Evolutionary conservation across 306 rosid genomes (phyloP), one percentile per base, ranked within the genome.

Genomic region (Prunus mongolica): DNA sequence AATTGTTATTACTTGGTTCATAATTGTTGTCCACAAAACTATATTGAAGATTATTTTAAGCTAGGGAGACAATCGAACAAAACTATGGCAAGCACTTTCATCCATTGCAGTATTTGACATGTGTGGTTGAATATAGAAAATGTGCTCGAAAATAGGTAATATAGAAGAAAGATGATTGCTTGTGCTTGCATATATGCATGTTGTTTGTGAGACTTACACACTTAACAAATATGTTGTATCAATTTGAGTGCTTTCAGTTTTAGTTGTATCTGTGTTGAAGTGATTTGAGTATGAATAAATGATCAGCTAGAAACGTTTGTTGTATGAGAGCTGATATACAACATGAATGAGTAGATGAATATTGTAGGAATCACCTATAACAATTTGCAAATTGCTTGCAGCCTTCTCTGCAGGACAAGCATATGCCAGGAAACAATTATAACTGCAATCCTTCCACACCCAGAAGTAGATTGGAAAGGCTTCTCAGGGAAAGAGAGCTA

Each of bases 401-500:
- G 84, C 82, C 75, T 66, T 57, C 65, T 32, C 25, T 79, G 67
- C 58, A 67, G 56, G 74, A 69, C 67, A 88, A 65, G 81, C 85
- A 70, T 60, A 85, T 88, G 93, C 91, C 73, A 69, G 91, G 87
- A 88, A 89, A 91, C 91, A 94, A 84, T 75, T 86, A 83, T 82
- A 87, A 58, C 80, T 22, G 84, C 83, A 76, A 79, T 81, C 91
- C 97, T 54, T 44, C 83, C 69, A 89, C 97, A 64, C 95, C 97
- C 32, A 87, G 86, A 82, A 89, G 93, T 50, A 85, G 97, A 83
- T 61, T 94, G 85, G 98, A 92, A 78, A 92, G 98, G 86, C 95
- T 94, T 80, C 86, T 94, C 65, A 88, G 96, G 87, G 98, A 94
- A 76, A 94, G 98, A 76, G 95, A 90, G 88, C 24, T 89, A 64